These are phyloP conservation scores for Trypanosoma congolense DNA, from an alignment of 208 protist genomes.

Conservation along the genomic window DNA sequence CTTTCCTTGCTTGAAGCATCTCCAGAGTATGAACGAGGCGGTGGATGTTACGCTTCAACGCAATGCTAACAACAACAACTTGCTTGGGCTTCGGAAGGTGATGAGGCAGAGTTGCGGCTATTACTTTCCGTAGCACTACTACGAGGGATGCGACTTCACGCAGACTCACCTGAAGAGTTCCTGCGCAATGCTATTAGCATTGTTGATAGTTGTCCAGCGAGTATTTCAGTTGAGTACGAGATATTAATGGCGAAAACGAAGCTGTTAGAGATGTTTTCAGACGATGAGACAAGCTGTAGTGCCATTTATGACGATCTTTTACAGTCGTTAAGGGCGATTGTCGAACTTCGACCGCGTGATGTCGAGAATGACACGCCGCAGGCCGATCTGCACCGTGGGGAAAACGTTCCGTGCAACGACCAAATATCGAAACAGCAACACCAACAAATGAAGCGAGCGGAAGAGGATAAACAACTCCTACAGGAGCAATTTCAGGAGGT, in stretches of 20 bases:
- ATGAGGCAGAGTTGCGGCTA: constrained; percentile 28
- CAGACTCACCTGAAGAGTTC: constrained; percentile 48
- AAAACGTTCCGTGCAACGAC: background rate
- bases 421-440: background rate
- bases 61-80: constrained; percentile 64
- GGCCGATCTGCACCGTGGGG: background rate
- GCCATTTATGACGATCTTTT: constrained; percentile 75
- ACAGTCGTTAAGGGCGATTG: constrained; percentile 63
- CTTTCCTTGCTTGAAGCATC: constrained; percentile 6
- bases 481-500: constrained; percentile 22
- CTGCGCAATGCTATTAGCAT: constrained; percentile 55
- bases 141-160: constrained; percentile 60
- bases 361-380: background rate
- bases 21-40: constrained; percentile 36
- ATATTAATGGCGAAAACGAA: constrained; percentile 63
- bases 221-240: constrained; percentile 66
- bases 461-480: constrained; percentile 8
- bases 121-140: constrained; percentile 37
- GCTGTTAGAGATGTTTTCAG: constrained; percentile 55
- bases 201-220: constrained; percentile 57
- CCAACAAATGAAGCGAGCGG: background rate
- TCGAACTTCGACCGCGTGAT: constrained; percentile 67
- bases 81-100: constrained; percentile 29
- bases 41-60: constrained; percentile 66
- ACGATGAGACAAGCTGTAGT: constrained; percentile 39